phyloP scores from a whole-genome alignment of 768 basidiomycete species.

The Kwoniella europaea region DNA sequence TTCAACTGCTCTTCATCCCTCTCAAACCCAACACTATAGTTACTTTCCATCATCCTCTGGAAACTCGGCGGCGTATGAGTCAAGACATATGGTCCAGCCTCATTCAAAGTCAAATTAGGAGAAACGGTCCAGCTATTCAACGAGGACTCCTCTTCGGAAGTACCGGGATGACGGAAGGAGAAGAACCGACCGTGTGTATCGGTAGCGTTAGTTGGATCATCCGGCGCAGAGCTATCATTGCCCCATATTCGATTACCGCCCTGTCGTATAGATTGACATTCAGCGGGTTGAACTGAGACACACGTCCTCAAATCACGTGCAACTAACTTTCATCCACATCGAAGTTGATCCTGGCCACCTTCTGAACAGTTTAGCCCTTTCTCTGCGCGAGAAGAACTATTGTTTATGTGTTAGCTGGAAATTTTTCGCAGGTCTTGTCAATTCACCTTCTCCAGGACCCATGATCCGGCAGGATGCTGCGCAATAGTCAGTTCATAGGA shows the following conservation, averaged over 20 bases:
- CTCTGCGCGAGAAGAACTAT: conserved; percentile 86
- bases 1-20: conserved; percentile 65
- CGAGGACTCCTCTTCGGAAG: conserved; percentile 30
- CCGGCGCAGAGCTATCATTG: conserved; percentile 56
- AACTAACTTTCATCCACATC: conserved; percentile 85
- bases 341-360: conserved; percentile 94
- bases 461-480: conserved; percentile 56
- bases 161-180: conserved; percentile 67
- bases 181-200: conserved; percentile 79
- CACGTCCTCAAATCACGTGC: neutral
- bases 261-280: conserved; percentile 58
- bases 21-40: conserved; percentile 91
- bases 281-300: neutral
- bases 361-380: conserved; percentile 85
- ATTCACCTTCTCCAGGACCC: conserved; percentile 59
- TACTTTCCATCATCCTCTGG: conserved; percentile 66
- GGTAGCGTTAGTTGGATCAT: conserved; percentile 66
- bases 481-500: too few relatives aligned
- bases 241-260: conserved; percentile 66
- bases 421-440: neutral
- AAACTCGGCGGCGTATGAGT: conserved; percentile 64
- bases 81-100: conserved; percentile 70
- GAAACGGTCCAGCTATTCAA: conserved; percentile 47
- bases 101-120: conserved; percentile 61
- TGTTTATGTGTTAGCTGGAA: conserved; percentile 62